phyloP scores from a whole-genome alignment of 331 rosid genomes.

The Stylosanthes scabra region DNA sequence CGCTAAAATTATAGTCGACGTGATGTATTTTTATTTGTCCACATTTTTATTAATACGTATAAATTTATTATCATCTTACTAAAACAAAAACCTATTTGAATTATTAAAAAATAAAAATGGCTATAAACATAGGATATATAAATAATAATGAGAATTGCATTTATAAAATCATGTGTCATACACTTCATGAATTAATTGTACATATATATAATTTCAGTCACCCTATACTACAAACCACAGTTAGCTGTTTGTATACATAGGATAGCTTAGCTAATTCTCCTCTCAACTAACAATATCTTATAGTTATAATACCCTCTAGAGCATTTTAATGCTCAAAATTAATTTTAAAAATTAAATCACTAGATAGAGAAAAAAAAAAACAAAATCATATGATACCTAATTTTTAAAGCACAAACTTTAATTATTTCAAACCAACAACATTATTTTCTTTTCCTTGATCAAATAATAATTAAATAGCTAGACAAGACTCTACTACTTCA shows the following conservation, averaged over 20 bases:
- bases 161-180: neutral
- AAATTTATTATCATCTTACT: no score
- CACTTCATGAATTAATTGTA: slow-evolving; percentile 20
- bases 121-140: no score
- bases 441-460: neutral
- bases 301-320: neutral
- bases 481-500: neutral
- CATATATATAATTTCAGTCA: neutral
- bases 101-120: no score
- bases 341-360: neutral
- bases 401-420: neutral
- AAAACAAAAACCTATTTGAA: no score
- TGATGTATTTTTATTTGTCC: no score
- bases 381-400: neutral
- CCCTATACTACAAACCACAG: slow-evolving; percentile 7
- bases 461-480: neutral
- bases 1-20: no score
- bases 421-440: neutral
- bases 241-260: slow-evolving; percentile 23
- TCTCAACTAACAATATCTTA: no score
- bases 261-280: slow-evolving; percentile 30
- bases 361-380: neutral
- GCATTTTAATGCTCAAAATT: neutral
- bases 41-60: no score
- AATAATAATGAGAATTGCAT: no score